Evolutionary conservation across 1,139 yeast genomes (phyloP).

Genomic region (Groenewaldozyma sp.): DNA sequence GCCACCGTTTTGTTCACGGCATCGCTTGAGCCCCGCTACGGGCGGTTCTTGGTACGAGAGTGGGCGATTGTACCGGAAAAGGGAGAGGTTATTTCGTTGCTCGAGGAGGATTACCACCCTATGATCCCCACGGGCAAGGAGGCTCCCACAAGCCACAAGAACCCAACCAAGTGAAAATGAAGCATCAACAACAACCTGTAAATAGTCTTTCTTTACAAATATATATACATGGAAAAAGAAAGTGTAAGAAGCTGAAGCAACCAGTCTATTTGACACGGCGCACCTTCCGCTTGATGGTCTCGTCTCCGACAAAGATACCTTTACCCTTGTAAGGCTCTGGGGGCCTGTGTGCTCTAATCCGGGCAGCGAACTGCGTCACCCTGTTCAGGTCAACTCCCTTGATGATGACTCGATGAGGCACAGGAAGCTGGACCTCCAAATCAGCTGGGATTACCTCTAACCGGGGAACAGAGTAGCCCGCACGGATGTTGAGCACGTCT

Average conservation of each 20-base stretch:
- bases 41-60: conserved; percentile 26
- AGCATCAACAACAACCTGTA: conserved; percentile 2
- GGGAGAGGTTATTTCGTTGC: conserved; percentile 22
- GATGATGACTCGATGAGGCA: conserved; percentile 77
- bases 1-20: conserved; percentile 32
- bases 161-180: not conserved
- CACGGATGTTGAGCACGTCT: conserved; percentile 60
- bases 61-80: conserved; percentile 29
- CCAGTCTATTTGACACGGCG: conserved; percentile 74
- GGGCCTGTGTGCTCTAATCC: conserved; percentile 75
- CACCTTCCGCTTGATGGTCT: conserved; percentile 81
- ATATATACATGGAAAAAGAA: not conserved
- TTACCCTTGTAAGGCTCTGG: conserved; percentile 99
- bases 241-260: too few relatives aligned
- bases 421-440: conserved; percentile 64
- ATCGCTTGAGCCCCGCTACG: conserved; percentile 18
- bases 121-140: conserved; percentile 29
- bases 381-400: conserved; percentile 87
- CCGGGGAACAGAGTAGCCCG: conserved; percentile 67
- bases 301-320: conserved; percentile 88
- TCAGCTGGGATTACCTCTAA: conserved; percentile 63
- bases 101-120: conserved; percentile 31
- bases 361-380: conserved; percentile 82
- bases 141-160: conserved; percentile 17
- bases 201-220: conserved; percentile 2